A percentile compares a stretch with the other conserved stretches of the same genome.
These are phyloP conservation scores for Boletus sp. DNA, from an alignment of 768 basidiomycete genomes.

Conservation along the genomic window DNA sequence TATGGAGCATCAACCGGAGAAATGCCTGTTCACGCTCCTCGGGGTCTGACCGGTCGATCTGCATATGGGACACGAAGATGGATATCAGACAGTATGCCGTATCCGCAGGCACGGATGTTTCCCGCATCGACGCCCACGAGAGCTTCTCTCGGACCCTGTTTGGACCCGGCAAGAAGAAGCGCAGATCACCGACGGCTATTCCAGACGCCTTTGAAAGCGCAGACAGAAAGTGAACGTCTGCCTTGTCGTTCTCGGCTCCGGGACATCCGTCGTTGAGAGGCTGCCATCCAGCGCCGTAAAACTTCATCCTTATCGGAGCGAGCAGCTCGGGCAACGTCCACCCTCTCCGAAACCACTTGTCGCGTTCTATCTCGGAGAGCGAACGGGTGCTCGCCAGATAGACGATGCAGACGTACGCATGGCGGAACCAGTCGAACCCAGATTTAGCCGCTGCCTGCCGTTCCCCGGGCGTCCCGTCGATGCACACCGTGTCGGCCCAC, in stretches of 20 bases:
- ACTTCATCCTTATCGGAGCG: constrained; percentile 1
- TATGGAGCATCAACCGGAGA: constrained; percentile 3
- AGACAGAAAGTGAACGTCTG: background rate
- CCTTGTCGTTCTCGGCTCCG: constrained; percentile 5
- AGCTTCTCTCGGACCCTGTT: constrained; percentile 8
- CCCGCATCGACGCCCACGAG: background rate
- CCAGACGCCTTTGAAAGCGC: constrained; percentile 2
- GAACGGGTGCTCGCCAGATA: background rate
- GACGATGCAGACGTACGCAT: constrained; percentile 3
- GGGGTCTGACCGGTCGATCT: background rate
- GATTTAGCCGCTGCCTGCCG: background rate
- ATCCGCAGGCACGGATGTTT: background rate
- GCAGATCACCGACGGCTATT: constrained; percentile 1
- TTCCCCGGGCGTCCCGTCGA: background rate
- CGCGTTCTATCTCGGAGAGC: background rate
- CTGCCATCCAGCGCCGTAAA: constrained; percentile 5
- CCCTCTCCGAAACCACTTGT: constrained; percentile 2
- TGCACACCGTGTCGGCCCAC: constrained; percentile 1
- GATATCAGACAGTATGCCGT: background rate
- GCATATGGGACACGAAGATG: constrained; percentile 3
- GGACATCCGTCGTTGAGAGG: background rate
- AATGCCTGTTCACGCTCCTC: background rate
- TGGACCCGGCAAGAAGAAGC: background rate
- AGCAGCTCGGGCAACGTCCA: constrained; percentile 1
- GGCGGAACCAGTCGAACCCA: constrained; percentile 1